Evolutionary conservation across 2,329 filamentous ascomycete genomes (phyloP).

Genomic region (Drechmeria coniospora): DNA sequence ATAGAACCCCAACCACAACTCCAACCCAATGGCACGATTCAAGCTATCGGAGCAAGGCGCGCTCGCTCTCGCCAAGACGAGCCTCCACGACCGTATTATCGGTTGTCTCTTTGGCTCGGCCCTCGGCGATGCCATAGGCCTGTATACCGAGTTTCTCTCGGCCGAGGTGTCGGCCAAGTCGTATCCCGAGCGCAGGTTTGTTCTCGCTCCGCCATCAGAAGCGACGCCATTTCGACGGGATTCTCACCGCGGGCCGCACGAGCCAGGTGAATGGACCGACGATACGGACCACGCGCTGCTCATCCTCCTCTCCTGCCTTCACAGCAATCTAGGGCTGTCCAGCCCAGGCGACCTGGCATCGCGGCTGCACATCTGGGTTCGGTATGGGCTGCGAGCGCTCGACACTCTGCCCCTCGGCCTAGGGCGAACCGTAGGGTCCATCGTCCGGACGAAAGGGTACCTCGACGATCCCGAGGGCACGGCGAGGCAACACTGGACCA

Average conservation of each 20-base stretch:
- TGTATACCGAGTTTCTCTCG: slow-evolving; percentile 38
- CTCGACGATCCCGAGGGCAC: slow-evolving; percentile 21
- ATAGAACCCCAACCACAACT: not conserved
- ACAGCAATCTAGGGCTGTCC: slow-evolving; percentile 22
- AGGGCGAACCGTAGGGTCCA: slow-evolving; percentile 28
- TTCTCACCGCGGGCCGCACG: slow-evolving; percentile 26
- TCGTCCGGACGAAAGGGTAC: slow-evolving; percentile 24
- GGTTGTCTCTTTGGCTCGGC: slow-evolving; percentile 34
- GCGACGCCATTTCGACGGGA: slow-evolving; percentile 28
- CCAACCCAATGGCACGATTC: not conserved
- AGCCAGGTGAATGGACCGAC: slow-evolving; percentile 33
- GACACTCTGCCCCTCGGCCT: slow-evolving; percentile 31
- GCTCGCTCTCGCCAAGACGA: slow-evolving; percentile 6
- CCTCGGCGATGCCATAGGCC: slow-evolving; percentile 35
- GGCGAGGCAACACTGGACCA: slow-evolving; percentile 26
- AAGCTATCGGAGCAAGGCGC: slow-evolving; percentile 6
- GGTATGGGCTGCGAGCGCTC: slow-evolving; percentile 28
- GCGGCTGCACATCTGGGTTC: slow-evolving; percentile 30
- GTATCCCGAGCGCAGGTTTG: slow-evolving; percentile 25
- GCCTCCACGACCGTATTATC: slow-evolving; percentile 21
- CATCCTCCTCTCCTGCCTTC: slow-evolving; percentile 30
- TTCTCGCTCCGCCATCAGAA: slow-evolving; percentile 17
- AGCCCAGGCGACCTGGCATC: slow-evolving; percentile 25
- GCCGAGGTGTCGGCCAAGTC: slow-evolving; percentile 14
- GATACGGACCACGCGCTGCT: slow-evolving; percentile 38